phyloP scores from a whole-genome alignment of 164 flowering plant genomes.

The Taxillus chinensis region DNA sequence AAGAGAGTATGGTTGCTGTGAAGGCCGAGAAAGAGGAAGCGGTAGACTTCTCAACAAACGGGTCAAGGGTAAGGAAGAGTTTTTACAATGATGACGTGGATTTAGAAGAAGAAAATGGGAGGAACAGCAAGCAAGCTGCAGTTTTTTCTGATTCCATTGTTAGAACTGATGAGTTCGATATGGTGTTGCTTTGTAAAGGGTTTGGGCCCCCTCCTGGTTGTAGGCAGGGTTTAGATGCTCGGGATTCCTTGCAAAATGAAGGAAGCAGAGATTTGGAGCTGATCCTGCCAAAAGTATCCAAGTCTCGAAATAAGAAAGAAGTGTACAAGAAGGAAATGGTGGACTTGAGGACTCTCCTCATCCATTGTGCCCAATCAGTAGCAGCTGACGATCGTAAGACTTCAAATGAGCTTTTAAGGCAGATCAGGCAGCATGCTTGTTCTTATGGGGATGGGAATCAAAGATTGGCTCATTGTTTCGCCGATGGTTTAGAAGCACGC shows the following conservation, averaged over 20 bases:
- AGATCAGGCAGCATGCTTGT: constrained; percentile 69
- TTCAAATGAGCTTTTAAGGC: constrained; percentile 58
- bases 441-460: constrained; percentile 76
- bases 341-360: constrained; percentile 72
- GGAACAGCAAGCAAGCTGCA: constrained; percentile 62
- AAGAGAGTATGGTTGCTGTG: constrained; percentile 7
- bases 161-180: constrained; percentile 49
- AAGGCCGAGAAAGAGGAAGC: constrained; percentile 26
- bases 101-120: constrained; percentile 29
- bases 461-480: constrained; percentile 69
- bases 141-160: constrained; percentile 26
- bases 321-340: constrained; percentile 53
- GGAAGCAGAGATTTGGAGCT: constrained; percentile 20
- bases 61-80: constrained; percentile 44
- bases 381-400: constrained; percentile 65
- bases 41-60: constrained; percentile 11
- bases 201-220: constrained; percentile 11
- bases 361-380: constrained; percentile 72
- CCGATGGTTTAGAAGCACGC: constrained; percentile 82
- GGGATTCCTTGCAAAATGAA: constrained; percentile 32
- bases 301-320: constrained; percentile 50
- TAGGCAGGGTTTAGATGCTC: no score
- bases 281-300: constrained; percentile 31
- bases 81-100: constrained; percentile 26
- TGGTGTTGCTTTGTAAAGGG: constrained; percentile 40